Percentiles rank a stretch among this genome's conserved stretches.
Conservation (phyloP, 1,139 yeast genomes). For the Pichia sp. region DNA sequence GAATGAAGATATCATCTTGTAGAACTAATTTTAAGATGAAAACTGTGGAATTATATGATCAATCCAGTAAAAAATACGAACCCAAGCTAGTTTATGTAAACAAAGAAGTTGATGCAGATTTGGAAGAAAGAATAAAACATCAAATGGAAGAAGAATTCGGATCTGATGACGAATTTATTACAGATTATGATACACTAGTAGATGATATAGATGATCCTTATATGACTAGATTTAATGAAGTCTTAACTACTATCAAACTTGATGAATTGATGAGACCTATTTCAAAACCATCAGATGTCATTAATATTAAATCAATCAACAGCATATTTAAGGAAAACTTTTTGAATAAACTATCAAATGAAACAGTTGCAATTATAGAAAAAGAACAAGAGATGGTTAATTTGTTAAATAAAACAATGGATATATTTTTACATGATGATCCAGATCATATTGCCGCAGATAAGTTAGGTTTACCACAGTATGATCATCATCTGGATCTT, state of each 20-base stretch:
- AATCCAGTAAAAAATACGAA: constrained; percentile 16
- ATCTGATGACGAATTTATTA: constrained; percentile 19
- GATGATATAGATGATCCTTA: constrained; percentile 33
- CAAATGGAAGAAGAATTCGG: constrained; percentile 28
- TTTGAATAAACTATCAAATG: constrained; percentile 52
- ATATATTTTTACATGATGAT: constrained; percentile 81
- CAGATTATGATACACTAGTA: constrained; percentile 17
- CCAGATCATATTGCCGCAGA: constrained; percentile 61
- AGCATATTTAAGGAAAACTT: constrained; percentile 54
- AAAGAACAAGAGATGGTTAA: constrained; percentile 73
- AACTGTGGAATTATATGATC: constrained; percentile 21
- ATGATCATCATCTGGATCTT: constrained; percentile 52
- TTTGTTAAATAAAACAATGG: constrained; percentile 63
- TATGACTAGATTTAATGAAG: constrained; percentile 24
- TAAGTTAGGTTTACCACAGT: constrained; percentile 58
- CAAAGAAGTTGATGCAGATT: constrained; percentile 5
- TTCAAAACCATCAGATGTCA: constrained; percentile 71
- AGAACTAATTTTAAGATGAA: constrained; percentile 26
- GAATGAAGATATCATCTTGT: constrained; percentile 25
- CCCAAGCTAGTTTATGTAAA: constrained; percentile 17
- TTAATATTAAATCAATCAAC: constrained; percentile 63
- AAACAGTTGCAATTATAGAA: constrained; percentile 71
- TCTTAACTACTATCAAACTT: constrained; percentile 29
- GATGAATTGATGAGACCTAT: constrained; percentile 69
- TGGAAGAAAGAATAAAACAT: constrained; percentile 23